Evolutionary conservation across 805 yeast species (phyloP).

Genomic region (Starmerella khaoyaiensis): DNA sequence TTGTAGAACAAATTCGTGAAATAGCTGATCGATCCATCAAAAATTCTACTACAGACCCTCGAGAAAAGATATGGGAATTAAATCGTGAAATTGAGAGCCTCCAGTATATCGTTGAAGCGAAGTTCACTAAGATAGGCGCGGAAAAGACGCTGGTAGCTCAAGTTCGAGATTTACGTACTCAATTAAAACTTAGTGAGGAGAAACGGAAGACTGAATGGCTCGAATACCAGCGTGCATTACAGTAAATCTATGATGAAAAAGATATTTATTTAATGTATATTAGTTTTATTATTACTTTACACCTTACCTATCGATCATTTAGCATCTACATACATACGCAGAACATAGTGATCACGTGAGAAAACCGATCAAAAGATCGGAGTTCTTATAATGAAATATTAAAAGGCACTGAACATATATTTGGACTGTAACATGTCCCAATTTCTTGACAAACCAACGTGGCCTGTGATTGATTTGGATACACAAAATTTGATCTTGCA

Average conservation of each 20-base stretch:
- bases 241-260: too few species aligned
- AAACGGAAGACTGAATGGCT: constrained; percentile 19
- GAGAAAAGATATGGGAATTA: constrained; percentile 6
- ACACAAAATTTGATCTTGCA: constrained; percentile 9
- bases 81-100: constrained; percentile 15
- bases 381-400: too few species aligned
- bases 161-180: constrained; percentile 14
- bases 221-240: constrained; percentile 10
- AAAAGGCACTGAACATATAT: too few species aligned
- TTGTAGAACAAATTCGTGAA: constrained; percentile 16
- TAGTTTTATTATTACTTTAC: too few species aligned
- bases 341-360: too few species aligned
- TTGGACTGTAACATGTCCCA: too few species aligned
- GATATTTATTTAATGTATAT: too few species aligned
- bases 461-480: constrained; percentile 17
- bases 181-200: constrained; percentile 17
- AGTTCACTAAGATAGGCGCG: constrained; percentile 18
- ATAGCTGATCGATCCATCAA: constrained; percentile 9
- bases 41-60: background rate
- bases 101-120: constrained; percentile 13
- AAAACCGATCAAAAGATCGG: too few species aligned
- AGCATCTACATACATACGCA: too few species aligned
- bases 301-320: too few species aligned
- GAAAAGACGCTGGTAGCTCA: constrained; percentile 18
- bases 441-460: constrained; percentile 20